A percentile compares a stretch with the other conserved stretches of the same genome.
Evolutionary conservation across 129 eudicot species (phyloP).

Genomic region (Helichrysum umbraculigerum): DNA sequence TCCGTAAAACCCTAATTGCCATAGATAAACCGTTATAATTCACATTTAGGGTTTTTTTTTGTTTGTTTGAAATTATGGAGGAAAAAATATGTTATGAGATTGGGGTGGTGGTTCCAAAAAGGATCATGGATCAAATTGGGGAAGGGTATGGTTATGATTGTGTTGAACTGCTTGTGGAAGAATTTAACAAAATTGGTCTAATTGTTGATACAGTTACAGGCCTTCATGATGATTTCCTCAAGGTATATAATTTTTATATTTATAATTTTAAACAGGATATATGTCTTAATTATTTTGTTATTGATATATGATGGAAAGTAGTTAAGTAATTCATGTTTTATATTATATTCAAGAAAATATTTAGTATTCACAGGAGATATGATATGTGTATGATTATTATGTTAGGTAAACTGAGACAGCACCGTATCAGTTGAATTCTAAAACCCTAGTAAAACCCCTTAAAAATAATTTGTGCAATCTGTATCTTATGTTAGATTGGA

Average conservation of each 20-base stretch:
- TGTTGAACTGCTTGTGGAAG: slow-evolving; percentile 64
- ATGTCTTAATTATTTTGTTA: slow-evolving; percentile 10
- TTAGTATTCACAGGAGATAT: neutral
- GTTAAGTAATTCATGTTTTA: neutral
- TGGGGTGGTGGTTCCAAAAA: slow-evolving; percentile 70
- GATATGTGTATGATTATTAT: slow-evolving; percentile 6
- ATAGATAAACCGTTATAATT: neutral
- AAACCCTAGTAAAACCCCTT: slow-evolving; percentile 33
- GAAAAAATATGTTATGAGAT: slow-evolving; percentile 63
- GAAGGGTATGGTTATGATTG: slow-evolving; percentile 45
- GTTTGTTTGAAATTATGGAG: slow-evolving; percentile 22
- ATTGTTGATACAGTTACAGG: slow-evolving; percentile 74
- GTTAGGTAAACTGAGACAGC: neutral
- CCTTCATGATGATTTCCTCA: slow-evolving; percentile 72
- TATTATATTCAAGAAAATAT: slow-evolving; percentile 1
- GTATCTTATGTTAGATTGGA: neutral
- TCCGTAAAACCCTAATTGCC: neutral
- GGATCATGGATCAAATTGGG: slow-evolving; percentile 34
- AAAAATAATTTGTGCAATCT: neutral
- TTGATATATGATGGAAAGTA: neutral
- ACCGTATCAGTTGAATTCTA: slow-evolving; percentile 12
- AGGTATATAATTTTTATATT: slow-evolving; percentile 39
- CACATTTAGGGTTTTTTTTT: neutral
- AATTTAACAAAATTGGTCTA: slow-evolving; percentile 59
- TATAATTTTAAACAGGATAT: neutral